Evolutionary conservation across 2,329 filamentous ascomycete species (phyloP), one percentile per base, ranked within the genome.

Genomic region (Aspergillus felis): DNA sequence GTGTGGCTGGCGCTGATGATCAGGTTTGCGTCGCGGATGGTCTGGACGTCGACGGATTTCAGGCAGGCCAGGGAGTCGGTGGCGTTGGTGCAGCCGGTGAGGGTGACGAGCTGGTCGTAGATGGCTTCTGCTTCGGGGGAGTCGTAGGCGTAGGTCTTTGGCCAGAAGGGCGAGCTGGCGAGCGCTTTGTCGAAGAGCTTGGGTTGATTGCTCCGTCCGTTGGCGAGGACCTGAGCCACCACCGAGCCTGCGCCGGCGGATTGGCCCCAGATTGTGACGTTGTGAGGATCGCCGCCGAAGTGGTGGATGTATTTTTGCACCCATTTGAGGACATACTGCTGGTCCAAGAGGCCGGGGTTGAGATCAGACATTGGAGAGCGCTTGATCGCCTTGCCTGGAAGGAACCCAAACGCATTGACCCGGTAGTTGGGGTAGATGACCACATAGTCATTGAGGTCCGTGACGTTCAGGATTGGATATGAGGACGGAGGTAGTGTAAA

Each of bases 391-490:
- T 64, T 70, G 0, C 82, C 81, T 0, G 81, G 75, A 0, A 85
- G 72, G 58, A 84, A 82, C 1, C 82, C 83, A 61, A 85, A 83
- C 25, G 81, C 82, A 61, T 84, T 85, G 53, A 80, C 76, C 35
- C 83, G 78, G 67, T 85, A 84, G 68, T 84, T 84, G 6, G 81
- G 69, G 58, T 80, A 80, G 3, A 82, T 76, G 14, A 81, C 75
- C 4, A 82, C 66, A 50, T 84, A 79, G 64, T 85, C 81, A 57
- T 82, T 82, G 3, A 68, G 58, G 1, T 66, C 61, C 27, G 79
- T 82, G 3, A 80, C 81, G 61, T 86, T 85, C 3, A 87, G 73
- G 3, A 85, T 76, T 0, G 84, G 85, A 63, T 82, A 87, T 1
- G 77, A 82, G 0, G 79, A 72, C 2, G 85, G 84, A 3, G 84